phyloP scores from a whole-genome alignment of 2,329 filamentous ascomycete genomes.

The Nemania sp. region DNA sequence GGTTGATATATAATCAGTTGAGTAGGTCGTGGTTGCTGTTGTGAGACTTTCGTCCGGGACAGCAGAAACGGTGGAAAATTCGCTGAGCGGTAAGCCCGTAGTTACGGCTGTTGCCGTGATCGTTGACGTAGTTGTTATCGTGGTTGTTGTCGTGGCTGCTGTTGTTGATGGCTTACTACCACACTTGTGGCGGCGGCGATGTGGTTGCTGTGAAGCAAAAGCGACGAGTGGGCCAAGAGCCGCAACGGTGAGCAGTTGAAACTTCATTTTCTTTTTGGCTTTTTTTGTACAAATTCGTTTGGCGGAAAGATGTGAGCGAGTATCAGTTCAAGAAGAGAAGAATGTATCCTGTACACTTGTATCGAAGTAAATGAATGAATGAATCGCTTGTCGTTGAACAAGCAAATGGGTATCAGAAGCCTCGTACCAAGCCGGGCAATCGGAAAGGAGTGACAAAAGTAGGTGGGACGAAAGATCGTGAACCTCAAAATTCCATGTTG shows the following conservation, averaged over 20 bases:
- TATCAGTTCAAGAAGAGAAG: not conserved
- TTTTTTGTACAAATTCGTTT: not conserved
- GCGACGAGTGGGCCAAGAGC: slow-evolving; percentile 14
- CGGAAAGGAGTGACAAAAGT: slow-evolving; percentile 10
- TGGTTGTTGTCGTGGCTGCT: slow-evolving; percentile 2
- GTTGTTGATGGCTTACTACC: slow-evolving; percentile 9
- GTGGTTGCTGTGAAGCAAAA: slow-evolving; percentile 15
- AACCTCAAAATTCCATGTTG: not conserved
- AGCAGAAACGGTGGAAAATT: slow-evolving; percentile 12
- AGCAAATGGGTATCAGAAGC: slow-evolving; percentile 10
- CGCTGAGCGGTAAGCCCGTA: slow-evolving; percentile 9
- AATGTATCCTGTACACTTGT: slow-evolving; percentile 16
- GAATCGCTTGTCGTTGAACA: not conserved
- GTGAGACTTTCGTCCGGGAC: slow-evolving; percentile 13
- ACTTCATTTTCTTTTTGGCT: slow-evolving; percentile 15
- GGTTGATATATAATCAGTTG: not conserved
- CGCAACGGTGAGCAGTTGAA: slow-evolving; percentile 17
- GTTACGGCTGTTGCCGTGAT: slow-evolving; percentile 2
- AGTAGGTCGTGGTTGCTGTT: slow-evolving; percentile 1
- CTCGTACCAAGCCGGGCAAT: slow-evolving; percentile 18
- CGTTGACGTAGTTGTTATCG: slow-evolving; percentile 2
- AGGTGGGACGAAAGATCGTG: not conserved
- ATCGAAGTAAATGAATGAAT: not conserved
- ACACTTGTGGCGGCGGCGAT: slow-evolving; percentile 2
- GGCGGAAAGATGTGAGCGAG: not conserved